Percentiles rank a stretch among this genome's conserved stretches.
phyloP scores from a whole-genome alignment of 441 rosid genomes.

The Eruca vesicaria region DNA sequence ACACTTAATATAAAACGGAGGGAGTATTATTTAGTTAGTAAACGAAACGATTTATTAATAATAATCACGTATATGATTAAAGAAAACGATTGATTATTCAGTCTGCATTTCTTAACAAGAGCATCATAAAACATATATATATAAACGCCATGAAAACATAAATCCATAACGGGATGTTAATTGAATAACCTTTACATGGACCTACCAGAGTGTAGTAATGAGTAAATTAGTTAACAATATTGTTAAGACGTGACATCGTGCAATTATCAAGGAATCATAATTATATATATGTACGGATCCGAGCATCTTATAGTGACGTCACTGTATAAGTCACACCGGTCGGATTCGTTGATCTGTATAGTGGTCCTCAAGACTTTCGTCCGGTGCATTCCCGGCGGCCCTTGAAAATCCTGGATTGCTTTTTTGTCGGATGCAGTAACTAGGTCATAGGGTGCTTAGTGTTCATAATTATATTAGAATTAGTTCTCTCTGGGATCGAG shows the following conservation, averaged over 20 bases:
- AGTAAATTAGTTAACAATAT: not conserved
- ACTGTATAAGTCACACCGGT: slow-evolving; percentile 15
- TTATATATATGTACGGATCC: slow-evolving; percentile 18
- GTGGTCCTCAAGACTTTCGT: no score
- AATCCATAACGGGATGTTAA: not conserved
- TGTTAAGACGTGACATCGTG: not conserved
- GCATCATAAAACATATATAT: not conserved
- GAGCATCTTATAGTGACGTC: not conserved
- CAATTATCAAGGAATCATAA: slow-evolving; percentile 5
- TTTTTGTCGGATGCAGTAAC: not conserved
- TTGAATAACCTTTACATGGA: not conserved
- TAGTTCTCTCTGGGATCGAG: not conserved
- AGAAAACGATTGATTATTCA: not conserved
- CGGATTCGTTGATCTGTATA: slow-evolving; percentile 1
- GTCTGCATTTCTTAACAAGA: not conserved
- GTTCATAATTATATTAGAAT: not conserved
- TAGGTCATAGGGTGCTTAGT: not conserved
- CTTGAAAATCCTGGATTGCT: no score
- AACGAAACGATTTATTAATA: not conserved
- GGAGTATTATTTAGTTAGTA: not conserved
- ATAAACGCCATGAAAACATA: not conserved
- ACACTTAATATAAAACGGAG: no score
- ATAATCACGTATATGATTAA: not conserved
- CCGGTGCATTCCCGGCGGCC: no score
- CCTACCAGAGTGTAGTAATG: not conserved